Evolutionary conservation across 331 rosid genomes (phyloP).

Genomic region (Pyracantha coccinea): DNA sequence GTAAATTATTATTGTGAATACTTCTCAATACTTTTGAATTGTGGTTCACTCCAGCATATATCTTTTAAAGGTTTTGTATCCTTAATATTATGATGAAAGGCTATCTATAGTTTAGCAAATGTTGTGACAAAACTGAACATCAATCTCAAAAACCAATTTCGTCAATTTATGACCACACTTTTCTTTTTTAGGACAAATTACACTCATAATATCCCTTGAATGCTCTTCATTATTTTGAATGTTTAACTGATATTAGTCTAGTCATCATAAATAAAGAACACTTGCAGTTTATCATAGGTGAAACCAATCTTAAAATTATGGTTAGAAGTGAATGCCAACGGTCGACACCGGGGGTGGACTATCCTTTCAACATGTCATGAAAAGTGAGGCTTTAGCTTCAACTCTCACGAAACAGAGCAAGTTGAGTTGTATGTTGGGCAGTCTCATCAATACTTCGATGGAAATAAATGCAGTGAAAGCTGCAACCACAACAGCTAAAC

Average conservation of each 20-base stretch:
- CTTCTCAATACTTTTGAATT: conserved; percentile 1
- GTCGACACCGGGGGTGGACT: not conserved
- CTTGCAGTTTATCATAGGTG: not conserved
- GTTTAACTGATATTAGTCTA: not conserved
- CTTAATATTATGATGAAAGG: too few relatives aligned
- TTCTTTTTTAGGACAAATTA: not conserved
- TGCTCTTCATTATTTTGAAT: not conserved
- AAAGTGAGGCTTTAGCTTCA: not conserved
- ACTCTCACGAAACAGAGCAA: not conserved
- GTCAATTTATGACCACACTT: not conserved
- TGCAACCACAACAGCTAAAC: not conserved
- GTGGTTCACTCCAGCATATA: not conserved
- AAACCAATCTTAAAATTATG: not conserved
- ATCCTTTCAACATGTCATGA: not conserved
- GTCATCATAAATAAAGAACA: not conserved
- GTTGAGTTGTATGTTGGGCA: not conserved
- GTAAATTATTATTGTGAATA: conserved; percentile 31
- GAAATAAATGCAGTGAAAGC: not conserved
- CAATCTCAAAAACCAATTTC: not conserved
- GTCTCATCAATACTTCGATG: not conserved
- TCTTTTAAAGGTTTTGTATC: not conserved
- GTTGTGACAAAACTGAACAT: not conserved
- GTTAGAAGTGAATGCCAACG: not conserved
- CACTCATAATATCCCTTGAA: not conserved
- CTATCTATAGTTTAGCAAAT: not conserved